phyloP scores from a whole-genome alignment of 2,329 filamentous ascomycete species.

The Aspergillus floridensis region DNA sequence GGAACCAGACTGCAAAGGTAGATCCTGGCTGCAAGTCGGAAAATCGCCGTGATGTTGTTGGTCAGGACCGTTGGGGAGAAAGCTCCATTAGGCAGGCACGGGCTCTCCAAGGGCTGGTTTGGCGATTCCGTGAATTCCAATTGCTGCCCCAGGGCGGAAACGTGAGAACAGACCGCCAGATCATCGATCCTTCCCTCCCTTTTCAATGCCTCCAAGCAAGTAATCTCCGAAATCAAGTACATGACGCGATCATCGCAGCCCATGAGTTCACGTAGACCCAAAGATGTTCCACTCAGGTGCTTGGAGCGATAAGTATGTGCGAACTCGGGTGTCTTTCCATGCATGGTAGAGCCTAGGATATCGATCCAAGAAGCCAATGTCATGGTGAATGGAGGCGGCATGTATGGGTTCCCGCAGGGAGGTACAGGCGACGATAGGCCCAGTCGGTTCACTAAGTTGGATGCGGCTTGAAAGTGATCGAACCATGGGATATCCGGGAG shows the following conservation, averaged over 20 bases:
- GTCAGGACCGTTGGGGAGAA: slow-evolving; percentile 77
- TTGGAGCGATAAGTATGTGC: slow-evolving; percentile 95
- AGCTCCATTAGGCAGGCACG: slow-evolving; percentile 61
- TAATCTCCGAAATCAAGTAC: slow-evolving; percentile 97
- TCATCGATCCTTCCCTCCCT: slow-evolving; percentile 74
- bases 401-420: slow-evolving; percentile 57
- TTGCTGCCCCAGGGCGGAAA: slow-evolving; percentile 81
- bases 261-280: slow-evolving; percentile 89
- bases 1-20: slow-evolving; percentile 96
- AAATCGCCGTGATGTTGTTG: slow-evolving; percentile 84
- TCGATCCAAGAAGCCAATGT: slow-evolving; percentile 88
- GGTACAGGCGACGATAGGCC: slow-evolving; percentile 70
- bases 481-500: slow-evolving; percentile 94
- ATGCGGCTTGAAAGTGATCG: slow-evolving; percentile 91
- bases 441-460: slow-evolving; percentile 79
- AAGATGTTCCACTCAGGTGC: slow-evolving; percentile 64
- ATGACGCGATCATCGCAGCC: slow-evolving; percentile 96
- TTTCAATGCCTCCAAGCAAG: slow-evolving; percentile 89
- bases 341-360: slow-evolving; percentile 91
- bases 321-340: slow-evolving; percentile 79
- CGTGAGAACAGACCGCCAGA: slow-evolving; percentile 81
- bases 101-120: slow-evolving; percentile 60
- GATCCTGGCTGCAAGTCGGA: slow-evolving; percentile 87
- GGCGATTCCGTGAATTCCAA: slow-evolving; percentile 75
- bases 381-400: slow-evolving; percentile 88